A percentile compares a stretch with the other conserved stretches of the same genome.
Conservation (phyloP, 2,329 filamentous ascomycete genomes). For the Lasiodiplodia theobromae region DNA sequence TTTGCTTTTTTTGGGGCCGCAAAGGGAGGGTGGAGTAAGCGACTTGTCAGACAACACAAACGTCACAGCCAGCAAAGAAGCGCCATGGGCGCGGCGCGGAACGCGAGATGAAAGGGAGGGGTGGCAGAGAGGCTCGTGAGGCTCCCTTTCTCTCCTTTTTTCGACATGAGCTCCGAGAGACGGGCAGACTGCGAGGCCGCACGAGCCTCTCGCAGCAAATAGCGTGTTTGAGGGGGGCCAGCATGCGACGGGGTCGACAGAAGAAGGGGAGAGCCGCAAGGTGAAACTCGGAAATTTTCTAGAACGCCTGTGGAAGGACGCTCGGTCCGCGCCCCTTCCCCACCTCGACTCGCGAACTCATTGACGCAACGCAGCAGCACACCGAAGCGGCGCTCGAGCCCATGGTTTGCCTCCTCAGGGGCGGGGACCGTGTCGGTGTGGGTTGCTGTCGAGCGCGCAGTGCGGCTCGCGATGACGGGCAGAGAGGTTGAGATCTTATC, state of each 20-base stretch:
- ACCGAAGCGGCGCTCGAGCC: conserved; percentile 6
- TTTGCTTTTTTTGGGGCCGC: not conserved
- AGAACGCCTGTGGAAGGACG: conserved; percentile 22
- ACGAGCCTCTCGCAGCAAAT: not conserved
- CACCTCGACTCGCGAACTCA: not conserved
- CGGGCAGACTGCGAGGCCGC: not conserved
- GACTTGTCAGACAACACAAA: not conserved
- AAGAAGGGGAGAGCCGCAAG: conserved; percentile 14
- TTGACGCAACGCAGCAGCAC: not conserved
- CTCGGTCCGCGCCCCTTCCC: conserved; percentile 3
- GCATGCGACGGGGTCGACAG: not conserved
- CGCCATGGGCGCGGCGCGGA: conserved; percentile 15
- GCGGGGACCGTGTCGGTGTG: conserved; percentile 2
- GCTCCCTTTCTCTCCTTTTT: conserved; percentile 19
- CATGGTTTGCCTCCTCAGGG: conserved; percentile 1
- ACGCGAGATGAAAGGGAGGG: conserved; percentile 6
- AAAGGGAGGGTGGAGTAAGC: not conserved
- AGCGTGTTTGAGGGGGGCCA: not conserved
- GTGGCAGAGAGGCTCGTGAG: conserved; percentile 14
- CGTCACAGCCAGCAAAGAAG: not conserved
- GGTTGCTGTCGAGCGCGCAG: not conserved
- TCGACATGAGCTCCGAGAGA: conserved; percentile 19
- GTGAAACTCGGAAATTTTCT: conserved; percentile 26
- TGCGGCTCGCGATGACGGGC: conserved; percentile 3
- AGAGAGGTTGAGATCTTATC: conserved; percentile 19